These are phyloP conservation scores for Trichoderma semiorbis DNA, from an alignment of 2,329 filamentous ascomycete species.

Conservation along the genomic window DNA sequence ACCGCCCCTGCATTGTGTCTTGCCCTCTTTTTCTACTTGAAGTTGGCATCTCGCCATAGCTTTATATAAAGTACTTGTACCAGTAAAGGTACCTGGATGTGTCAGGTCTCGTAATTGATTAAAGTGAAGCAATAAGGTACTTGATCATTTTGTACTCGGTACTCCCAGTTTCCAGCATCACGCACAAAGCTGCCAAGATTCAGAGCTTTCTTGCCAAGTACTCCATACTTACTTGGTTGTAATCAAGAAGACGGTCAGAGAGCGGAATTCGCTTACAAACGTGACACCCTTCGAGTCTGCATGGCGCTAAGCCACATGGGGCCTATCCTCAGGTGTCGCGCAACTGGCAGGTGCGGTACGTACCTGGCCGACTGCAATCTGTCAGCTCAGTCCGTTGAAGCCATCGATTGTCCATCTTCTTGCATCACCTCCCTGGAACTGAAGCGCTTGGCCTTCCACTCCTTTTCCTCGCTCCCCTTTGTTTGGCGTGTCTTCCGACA, in stretches of 20 bases:
- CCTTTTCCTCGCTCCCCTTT: background rate
- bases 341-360: constrained; percentile 12
- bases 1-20: background rate
- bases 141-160: background rate
- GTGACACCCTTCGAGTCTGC: constrained; percentile 6
- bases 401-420: background rate
- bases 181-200: background rate
- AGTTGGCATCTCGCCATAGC: background rate
- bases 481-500: background rate
- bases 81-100: background rate
- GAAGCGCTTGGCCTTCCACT: constrained; percentile 12
- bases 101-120: background rate
- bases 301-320: constrained; percentile 6
- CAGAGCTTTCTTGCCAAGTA: background rate
- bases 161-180: background rate
- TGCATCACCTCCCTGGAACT: constrained; percentile 4
- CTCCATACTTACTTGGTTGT: background rate
- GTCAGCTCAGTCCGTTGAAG: constrained; percentile 13
- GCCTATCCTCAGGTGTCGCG: constrained; percentile 2
- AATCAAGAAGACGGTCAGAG: background rate
- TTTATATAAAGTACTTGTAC: background rate
- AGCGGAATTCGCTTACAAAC: background rate
- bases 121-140: background rate
- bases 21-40: background rate
- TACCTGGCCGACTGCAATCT: constrained; percentile 15